A percentile compares a stretch with the other conserved stretches of the same genome.
Evolutionary conservation across 2,329 filamentous ascomycete species (phyloP).

Genomic region (Xylaria sp.): DNA sequence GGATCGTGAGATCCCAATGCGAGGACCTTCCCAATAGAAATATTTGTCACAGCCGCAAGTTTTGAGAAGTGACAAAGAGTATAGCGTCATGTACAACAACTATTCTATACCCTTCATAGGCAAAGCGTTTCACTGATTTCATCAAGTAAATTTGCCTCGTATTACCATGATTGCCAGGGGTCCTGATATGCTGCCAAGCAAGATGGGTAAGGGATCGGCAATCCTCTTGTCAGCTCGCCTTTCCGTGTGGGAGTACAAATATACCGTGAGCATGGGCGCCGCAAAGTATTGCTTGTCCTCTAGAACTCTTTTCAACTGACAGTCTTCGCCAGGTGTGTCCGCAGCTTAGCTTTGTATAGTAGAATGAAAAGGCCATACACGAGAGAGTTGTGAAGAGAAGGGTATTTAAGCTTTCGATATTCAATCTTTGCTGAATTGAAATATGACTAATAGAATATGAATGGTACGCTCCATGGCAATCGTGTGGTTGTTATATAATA

Average conservation of each 20-base stretch:
- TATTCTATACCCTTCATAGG: not conserved
- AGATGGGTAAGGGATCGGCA: constrained; percentile 4
- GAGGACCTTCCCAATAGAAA: not conserved
- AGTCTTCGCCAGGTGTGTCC: not conserved
- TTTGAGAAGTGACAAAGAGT: not conserved
- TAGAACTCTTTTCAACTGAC: too few species aligned
- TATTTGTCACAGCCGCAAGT: not conserved
- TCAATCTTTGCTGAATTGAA: not conserved
- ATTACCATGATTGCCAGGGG: not conserved
- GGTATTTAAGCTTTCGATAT: not conserved
- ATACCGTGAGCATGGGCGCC: not conserved
- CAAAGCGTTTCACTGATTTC: not conserved
- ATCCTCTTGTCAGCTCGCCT: not conserved
- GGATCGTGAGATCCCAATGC: not conserved
- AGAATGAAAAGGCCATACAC: not conserved
- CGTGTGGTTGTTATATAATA: not conserved
- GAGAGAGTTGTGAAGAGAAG: not conserved
- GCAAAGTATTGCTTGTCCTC: not conserved
- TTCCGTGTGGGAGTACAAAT: not conserved
- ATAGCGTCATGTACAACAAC: not conserved
- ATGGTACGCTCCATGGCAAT: not conserved
- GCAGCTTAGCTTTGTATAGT: not conserved
- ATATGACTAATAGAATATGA: not conserved
- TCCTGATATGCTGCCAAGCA: not conserved
- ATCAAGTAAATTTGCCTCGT: not conserved